A percentile compares a stretch with the other conserved stretches of the same genome.
Evolutionary conservation across 2,329 filamentous ascomycete species (phyloP).

Genomic region (Penicillium sp.): DNA sequence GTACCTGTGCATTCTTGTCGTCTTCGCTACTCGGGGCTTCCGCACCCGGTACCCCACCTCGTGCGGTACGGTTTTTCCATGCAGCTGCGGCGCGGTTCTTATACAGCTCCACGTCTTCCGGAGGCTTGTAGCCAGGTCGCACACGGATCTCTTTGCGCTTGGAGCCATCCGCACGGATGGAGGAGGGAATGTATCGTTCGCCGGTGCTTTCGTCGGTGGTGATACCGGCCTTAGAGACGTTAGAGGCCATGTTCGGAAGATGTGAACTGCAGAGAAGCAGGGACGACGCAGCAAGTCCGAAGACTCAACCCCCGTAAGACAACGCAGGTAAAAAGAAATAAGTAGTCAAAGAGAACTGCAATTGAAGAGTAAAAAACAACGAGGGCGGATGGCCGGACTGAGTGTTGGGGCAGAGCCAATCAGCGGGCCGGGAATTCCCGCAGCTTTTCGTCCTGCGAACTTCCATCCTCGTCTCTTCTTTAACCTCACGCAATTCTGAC

Average conservation of each 20-base stretch:
- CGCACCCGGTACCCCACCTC: conserved; percentile 72
- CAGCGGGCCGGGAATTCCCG: conserved; percentile 40
- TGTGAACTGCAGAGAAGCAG: not conserved
- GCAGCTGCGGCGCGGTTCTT: conserved; percentile 85
- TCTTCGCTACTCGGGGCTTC: conserved; percentile 54
- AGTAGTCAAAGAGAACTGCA: not conserved
- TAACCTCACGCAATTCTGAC: conserved; percentile 9
- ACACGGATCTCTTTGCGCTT: conserved; percentile 94
- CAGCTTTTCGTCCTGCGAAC: conserved; percentile 32
- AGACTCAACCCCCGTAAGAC: conserved; percentile 4
- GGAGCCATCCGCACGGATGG: conserved; percentile 79
- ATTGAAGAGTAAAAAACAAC: conserved; percentile 8
- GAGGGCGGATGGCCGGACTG: conserved; percentile 26
- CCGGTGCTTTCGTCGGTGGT: conserved; percentile 73
- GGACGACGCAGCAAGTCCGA: not conserved
- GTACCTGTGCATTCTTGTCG: conserved; percentile 47
- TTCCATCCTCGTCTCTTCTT: conserved; percentile 30
- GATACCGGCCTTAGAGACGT: conserved; percentile 57
- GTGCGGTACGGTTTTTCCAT: conserved; percentile 72
- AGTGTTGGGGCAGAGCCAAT: conserved; percentile 28
- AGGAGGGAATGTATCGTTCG: conserved; percentile 85
- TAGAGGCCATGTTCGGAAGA: conserved; percentile 13
- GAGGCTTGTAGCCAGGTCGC: conserved; percentile 85
- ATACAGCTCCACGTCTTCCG: conserved; percentile 94
- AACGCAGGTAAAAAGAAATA: not conserved